phyloP scores from a whole-genome alignment of 176 grass and related monocot species.

The Calamus simplicifolius region DNA sequence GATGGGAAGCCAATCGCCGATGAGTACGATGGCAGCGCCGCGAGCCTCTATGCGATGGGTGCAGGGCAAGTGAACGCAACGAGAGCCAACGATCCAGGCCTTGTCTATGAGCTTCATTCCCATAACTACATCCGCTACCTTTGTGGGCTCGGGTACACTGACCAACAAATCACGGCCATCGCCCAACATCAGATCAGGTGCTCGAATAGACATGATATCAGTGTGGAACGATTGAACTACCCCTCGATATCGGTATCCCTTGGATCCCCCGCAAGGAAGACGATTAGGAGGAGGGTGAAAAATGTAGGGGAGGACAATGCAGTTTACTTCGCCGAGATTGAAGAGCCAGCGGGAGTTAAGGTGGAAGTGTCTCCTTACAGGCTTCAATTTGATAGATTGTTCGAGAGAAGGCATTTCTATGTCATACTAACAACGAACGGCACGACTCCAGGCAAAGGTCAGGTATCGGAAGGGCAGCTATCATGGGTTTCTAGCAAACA shows the following conservation, averaged over 20 bases:
- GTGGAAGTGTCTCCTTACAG: constrained; percentile 2
- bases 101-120: background rate
- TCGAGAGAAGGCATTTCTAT: background rate
- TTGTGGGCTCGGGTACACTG: constrained; percentile 5
- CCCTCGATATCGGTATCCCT: background rate
- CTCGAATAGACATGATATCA: background rate
- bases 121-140: background rate
- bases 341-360: background rate
- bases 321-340: constrained; percentile 6
- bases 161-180: background rate
- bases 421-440: background rate
- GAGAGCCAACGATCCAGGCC: background rate
- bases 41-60: too few species aligned
- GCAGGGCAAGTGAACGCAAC: background rate
- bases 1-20: too few species aligned
- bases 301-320: background rate
- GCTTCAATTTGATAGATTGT: background rate
- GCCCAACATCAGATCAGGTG: constrained; percentile 1
- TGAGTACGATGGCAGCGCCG: too few species aligned
- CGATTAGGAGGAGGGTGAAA: background rate
- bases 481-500: background rate
- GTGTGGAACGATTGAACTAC: background rate
- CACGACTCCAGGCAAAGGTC: background rate
- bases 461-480: background rate
- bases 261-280: background rate